Evolutionary conservation across 2,329 filamentous ascomycete genomes (phyloP).

Genomic region (Aspergillus udagawae): DNA sequence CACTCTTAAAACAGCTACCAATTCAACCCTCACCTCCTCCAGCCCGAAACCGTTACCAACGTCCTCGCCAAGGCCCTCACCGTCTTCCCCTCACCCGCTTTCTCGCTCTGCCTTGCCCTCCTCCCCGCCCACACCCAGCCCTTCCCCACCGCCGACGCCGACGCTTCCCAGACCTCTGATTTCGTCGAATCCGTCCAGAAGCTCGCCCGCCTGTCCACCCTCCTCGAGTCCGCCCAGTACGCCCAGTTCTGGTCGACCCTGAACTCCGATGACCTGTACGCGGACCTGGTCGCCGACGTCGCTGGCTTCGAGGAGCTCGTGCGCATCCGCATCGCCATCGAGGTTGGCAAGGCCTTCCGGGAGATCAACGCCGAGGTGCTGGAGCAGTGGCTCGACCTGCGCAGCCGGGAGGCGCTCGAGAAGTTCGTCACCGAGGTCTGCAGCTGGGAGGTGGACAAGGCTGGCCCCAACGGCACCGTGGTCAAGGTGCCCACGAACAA

Average conservation of each 20-base stretch:
- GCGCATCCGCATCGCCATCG: conserved; percentile 81
- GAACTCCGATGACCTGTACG: conserved; percentile 91
- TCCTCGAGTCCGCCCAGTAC: conserved; percentile 89
- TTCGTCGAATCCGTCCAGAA: conserved; percentile 87
- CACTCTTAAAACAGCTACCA: conserved; percentile 81
- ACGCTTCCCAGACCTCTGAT: conserved; percentile 39
- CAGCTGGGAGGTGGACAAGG: conserved; percentile 74
- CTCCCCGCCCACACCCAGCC: conserved; percentile 78
- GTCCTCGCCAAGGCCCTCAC: conserved; percentile 97
- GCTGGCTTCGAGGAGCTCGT: conserved; percentile 92
- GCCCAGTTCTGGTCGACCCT: conserved; percentile 87
- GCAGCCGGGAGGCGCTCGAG: conserved; percentile 60
- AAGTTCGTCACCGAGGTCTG: conserved; percentile 83
- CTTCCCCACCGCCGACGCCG: conserved; percentile 47
- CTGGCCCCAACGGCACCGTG: conserved; percentile 26
- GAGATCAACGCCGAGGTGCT: conserved; percentile 66
- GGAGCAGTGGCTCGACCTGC: conserved; percentile 71
- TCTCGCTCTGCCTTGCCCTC: conserved; percentile 88
- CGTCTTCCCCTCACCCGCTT: conserved; percentile 94
- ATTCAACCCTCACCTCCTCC: conserved; percentile 97
- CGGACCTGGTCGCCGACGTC: conserved; percentile 91
- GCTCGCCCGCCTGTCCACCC: conserved; percentile 75
- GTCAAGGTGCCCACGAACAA: conserved; percentile 86
- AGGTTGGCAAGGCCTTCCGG: conserved; percentile 76
- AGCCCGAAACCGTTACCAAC: conserved; percentile 97